Conservation (phyloP, 2,329 filamentous ascomycete species). For the Malbranchea cinnamomea region DNA sequence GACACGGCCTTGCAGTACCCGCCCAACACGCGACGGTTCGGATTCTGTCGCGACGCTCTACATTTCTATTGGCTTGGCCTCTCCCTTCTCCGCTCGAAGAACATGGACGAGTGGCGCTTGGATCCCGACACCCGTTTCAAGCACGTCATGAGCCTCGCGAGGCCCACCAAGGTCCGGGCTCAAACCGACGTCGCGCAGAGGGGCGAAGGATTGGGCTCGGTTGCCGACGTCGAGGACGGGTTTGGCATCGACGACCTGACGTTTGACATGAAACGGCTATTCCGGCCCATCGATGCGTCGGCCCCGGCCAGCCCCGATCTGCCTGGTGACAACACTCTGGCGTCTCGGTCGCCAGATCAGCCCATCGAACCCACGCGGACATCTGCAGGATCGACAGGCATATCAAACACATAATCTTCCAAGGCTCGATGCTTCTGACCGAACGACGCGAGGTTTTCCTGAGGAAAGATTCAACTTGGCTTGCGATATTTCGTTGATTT, state of each 20-base stretch:
- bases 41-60: slow-evolving; percentile 56
- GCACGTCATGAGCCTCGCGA: slow-evolving; percentile 36
- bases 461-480: no score
- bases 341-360: not conserved
- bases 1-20: slow-evolving; percentile 57
- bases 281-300: slow-evolving; percentile 36
- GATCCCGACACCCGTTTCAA: slow-evolving; percentile 45
- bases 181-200: slow-evolving; percentile 48
- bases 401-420: no score
- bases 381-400: no score
- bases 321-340: not conserved
- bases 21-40: slow-evolving; percentile 41
- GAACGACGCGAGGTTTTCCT: no score
- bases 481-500: no score
- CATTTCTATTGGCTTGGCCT: slow-evolving; percentile 61
- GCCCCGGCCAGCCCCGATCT: not conserved
- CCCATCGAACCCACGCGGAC: no score
- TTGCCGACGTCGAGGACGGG: slow-evolving; percentile 52
- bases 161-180: slow-evolving; percentile 26
- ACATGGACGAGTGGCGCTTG: slow-evolving; percentile 38
- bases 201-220: slow-evolving; percentile 53
- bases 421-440: no score
- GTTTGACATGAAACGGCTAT: slow-evolving; percentile 56
- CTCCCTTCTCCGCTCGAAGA: slow-evolving; percentile 46
- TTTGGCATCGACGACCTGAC: slow-evolving; percentile 51